phyloP scores from a whole-genome alignment of 2,329 filamentous ascomycete genomes.

The Coniochaeta hoffmannii region DNA sequence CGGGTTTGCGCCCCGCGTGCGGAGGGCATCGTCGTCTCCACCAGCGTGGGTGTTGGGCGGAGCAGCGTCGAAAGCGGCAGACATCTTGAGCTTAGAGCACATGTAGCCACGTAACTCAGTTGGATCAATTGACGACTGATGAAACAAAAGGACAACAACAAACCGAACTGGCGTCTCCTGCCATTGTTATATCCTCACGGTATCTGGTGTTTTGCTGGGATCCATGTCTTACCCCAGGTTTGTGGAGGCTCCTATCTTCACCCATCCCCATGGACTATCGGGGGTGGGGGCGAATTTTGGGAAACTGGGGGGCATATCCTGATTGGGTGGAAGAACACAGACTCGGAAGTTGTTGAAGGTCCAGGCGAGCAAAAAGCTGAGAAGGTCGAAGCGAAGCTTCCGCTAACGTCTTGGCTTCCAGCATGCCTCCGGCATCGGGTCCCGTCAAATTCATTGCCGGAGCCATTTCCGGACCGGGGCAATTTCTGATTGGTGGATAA shows the following conservation, averaged over 20 bases:
- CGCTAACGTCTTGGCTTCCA: background rate
- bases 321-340: background rate
- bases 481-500: background rate
- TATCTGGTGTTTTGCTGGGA: background rate
- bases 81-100: background rate
- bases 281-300: too few relatives aligned
- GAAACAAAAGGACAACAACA: background rate
- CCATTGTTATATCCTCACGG: background rate
- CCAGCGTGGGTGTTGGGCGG: slow-evolving; percentile 3
- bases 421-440: too few relatives aligned
- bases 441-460: too few relatives aligned
- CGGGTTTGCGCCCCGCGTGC: background rate
- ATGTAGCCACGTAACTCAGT: background rate
- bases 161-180: background rate
- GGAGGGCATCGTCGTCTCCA: slow-evolving; percentile 1
- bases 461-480: too few relatives aligned
- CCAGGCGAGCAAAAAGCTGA: background rate
- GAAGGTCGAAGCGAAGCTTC: background rate
- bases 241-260: background rate
- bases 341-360: background rate
- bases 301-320: background rate
- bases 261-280: too few relatives aligned
- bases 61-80: slow-evolving; percentile 1
- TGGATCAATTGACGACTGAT: background rate
- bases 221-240: background rate